Evolutionary conservation across 345 rosid species (phyloP).

Genomic region (Pseudoturritis turrita): DNA sequence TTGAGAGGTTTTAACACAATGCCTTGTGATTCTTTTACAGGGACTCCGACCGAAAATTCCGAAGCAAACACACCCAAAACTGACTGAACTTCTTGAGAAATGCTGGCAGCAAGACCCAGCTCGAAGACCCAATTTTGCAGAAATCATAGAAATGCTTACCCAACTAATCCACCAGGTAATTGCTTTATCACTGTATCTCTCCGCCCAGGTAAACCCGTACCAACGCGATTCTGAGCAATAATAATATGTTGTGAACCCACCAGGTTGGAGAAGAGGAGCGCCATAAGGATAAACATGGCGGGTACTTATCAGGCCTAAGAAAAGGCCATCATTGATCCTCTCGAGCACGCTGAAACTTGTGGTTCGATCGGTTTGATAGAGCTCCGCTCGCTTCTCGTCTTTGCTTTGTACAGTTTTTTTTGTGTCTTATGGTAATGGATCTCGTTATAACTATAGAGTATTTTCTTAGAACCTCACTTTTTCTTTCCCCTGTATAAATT

Average conservation of each 20-base stretch:
- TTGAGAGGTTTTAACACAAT: not conserved
- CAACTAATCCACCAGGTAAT: constrained; percentile 65
- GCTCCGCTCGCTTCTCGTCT: constrained; percentile 8
- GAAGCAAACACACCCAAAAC: constrained; percentile 63
- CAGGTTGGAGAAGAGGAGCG: constrained; percentile 61
- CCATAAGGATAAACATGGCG: constrained; percentile 42
- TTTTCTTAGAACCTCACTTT: constrained; percentile 11
- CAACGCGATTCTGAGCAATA: not conserved
- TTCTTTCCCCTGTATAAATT: not conserved
- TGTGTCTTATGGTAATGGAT: not conserved
- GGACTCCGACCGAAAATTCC: constrained; percentile 81
- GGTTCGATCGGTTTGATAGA: constrained; percentile 13
- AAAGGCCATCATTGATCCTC: constrained; percentile 47
- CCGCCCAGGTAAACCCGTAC: not conserved
- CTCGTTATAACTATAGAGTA: not conserved
- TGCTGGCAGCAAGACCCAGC: constrained; percentile 89
- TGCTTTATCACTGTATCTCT: not conserved
- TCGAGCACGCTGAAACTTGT: constrained; percentile 21
- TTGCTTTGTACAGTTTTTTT: constrained; percentile 36
- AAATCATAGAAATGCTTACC: constrained; percentile 59
- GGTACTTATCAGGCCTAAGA: constrained; percentile 45
- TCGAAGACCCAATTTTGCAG: constrained; percentile 77
- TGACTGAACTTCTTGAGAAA: constrained; percentile 70
- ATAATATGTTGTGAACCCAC: constrained; percentile 23
- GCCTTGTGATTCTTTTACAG: constrained; percentile 24